phyloP scores from a whole-genome alignment of 768 basidiomycete species.

The Boletellus emodensis region DNA sequence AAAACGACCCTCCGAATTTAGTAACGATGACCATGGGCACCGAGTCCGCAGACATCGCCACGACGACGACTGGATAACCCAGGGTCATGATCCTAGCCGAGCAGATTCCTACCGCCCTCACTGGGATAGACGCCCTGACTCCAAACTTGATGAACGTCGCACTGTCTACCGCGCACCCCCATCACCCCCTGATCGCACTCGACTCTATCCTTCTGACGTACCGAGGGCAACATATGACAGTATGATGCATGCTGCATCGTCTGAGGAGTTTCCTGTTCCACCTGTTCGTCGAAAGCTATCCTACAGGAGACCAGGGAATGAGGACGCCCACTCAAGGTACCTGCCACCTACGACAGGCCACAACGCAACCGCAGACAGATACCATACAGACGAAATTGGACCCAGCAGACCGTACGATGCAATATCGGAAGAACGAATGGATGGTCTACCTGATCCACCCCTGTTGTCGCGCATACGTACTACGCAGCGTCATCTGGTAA shows the following conservation, averaged over 20 bases:
- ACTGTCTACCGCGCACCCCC: slow-evolving; percentile 1
- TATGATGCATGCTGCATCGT: background rate
- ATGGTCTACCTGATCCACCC: slow-evolving; percentile 13
- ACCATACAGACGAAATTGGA: slow-evolving; percentile 5
- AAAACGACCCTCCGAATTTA: slow-evolving; percentile 22
- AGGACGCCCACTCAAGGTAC: slow-evolving; percentile 11
- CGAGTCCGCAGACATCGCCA: slow-evolving; percentile 24
- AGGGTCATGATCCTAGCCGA: slow-evolving; percentile 6
- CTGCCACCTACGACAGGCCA: slow-evolving; percentile 1
- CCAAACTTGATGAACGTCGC: slow-evolving; percentile 15
- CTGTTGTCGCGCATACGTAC: slow-evolving; percentile 25
- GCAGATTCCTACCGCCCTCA: slow-evolving; percentile 4
- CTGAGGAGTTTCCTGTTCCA: background rate
- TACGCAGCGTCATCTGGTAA: slow-evolving; percentile 21
- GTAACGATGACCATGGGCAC: slow-evolving; percentile 18
- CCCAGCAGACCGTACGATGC: slow-evolving; percentile 12
- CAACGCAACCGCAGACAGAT: slow-evolving; percentile 1
- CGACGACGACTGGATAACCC: slow-evolving; percentile 16
- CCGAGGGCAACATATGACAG: slow-evolving; percentile 9
- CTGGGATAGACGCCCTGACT: slow-evolving; percentile 10
- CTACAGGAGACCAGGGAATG: slow-evolving; percentile 11
- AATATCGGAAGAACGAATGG: slow-evolving; percentile 10
- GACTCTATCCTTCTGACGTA: slow-evolving; percentile 5
- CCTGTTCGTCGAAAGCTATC: slow-evolving; percentile 6
- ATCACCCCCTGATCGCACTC: slow-evolving; percentile 7